phyloP scores from a whole-genome alignment of 2,329 filamentous ascomycete genomes.

The Botryotinia calthae region DNA sequence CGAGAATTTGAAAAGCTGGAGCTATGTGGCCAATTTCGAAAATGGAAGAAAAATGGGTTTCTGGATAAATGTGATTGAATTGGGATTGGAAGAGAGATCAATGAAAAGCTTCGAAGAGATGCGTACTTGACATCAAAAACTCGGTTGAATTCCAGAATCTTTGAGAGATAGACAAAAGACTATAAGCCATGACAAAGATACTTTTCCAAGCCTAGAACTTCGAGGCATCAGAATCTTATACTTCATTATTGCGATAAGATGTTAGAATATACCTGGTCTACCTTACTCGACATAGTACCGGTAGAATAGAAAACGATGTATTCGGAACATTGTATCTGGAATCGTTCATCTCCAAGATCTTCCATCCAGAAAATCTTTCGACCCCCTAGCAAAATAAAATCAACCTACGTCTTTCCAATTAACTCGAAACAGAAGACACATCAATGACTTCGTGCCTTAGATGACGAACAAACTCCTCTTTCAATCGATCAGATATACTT shows the following conservation, averaged over 20 bases:
- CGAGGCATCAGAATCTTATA: neutral
- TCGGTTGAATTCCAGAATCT: neutral
- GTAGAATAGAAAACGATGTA: neutral
- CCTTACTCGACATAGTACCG: neutral
- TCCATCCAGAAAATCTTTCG: neutral
- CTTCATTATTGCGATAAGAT: neutral
- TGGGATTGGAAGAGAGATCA: accelerated
- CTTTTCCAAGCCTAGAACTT: neutral
- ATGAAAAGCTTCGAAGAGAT: neutral
- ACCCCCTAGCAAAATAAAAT: neutral
- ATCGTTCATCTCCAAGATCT: too few relatives aligned
- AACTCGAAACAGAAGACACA: neutral
- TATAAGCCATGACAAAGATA: neutral
- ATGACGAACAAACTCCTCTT: neutral
- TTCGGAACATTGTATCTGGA: neutral
- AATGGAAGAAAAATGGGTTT: neutral
- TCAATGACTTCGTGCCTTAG: too few relatives aligned
- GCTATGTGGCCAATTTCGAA: neutral
- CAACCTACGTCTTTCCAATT: neutral
- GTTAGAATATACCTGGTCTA: neutral
- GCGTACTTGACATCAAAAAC: neutral
- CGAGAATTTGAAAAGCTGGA: accelerated
- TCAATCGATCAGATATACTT: accelerated
- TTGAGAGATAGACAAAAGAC: neutral
- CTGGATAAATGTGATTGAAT: neutral